Base-by-base conservation (phyloP, 225 moss, liverwort and hornwort species). In the Takakia lepidozioides region DNA sequence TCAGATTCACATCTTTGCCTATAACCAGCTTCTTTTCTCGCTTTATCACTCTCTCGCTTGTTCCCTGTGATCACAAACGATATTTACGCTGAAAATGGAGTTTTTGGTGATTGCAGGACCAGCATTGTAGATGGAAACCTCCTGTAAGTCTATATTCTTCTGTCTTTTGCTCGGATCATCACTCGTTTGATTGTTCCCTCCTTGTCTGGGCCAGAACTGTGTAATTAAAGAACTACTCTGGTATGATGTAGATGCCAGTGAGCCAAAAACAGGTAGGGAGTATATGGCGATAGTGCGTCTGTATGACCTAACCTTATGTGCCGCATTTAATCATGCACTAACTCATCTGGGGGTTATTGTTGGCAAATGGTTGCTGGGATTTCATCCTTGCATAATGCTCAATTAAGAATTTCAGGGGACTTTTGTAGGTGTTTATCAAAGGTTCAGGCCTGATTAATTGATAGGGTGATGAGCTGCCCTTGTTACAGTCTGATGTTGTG, bases 41-140 rank as follows among this genome's bases (percentile, higher is more conserved):
- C 21, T 49, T 15, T 25, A 14, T 28, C 14, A 2, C 26, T 26
- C 25, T 21, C 25, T 24, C 25, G 48, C 26, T 26, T 16, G 14
- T 5, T 29, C 14, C 25, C 17, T 26, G 15, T 49, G 28, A 7
- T 32, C 11, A 19, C 14, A 46, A 46, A 21, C 27, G 13, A 49
- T 29, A 4, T 49, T 28, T 49, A 17, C 17, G 17, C 27, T 8
- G 1, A 16, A 49, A 25, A 2, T 27, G 43, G 25, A n/a, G 50
- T 70, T 46, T 50, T 70, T 50, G 63, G 42, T 50, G 66, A 43
- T 26, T 66, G 21, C 77, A 82, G 82, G 58, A 52, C 14, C 49
- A 59, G 59, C 36, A 10, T 82, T 34, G 69, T 82, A 57, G 82
- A 73, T 67, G 82, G 82, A 48, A 82, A 77, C 60, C 67, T 82